Evolutionary conservation across 1,284 basidiomycete genomes (phyloP).

Genomic region (Marasmius tenuissimus): DNA sequence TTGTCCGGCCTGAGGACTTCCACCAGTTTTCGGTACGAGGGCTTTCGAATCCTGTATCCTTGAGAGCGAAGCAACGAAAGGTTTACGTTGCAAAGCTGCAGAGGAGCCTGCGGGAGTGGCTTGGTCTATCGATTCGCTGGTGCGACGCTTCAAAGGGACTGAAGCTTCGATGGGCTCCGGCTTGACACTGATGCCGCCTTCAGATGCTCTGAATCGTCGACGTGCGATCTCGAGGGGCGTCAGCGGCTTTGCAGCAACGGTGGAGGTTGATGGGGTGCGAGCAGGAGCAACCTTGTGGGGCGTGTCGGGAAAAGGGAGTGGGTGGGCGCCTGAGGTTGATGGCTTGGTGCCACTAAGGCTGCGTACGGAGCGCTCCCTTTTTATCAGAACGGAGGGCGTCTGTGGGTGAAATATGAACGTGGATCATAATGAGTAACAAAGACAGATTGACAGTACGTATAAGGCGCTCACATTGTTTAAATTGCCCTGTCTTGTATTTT

Average conservation of each 20-base stretch:
- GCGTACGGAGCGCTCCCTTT: background rate
- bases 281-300: background rate
- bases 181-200: constrained; percentile 22
- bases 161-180: constrained; percentile 28
- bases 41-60: constrained; percentile 27
- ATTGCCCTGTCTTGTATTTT: background rate
- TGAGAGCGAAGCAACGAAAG: constrained; percentile 22
- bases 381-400: background rate
- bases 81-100: constrained; percentile 29
- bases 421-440: background rate
- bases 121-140: constrained; percentile 22
- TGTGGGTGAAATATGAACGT: background rate
- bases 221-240: background rate
- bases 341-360: constrained; percentile 4
- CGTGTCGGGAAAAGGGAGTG: background rate
- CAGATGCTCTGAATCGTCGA: background rate
- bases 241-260: background rate
- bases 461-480: background rate
- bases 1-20: constrained; percentile 1
- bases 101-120: background rate
- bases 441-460: background rate
- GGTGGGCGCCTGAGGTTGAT: background rate
- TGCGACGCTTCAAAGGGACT: constrained; percentile 35
- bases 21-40: constrained; percentile 16
- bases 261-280: background rate